Base-by-base conservation (phyloP, 78 protist genomes). In the Acrasis kona region DNA sequence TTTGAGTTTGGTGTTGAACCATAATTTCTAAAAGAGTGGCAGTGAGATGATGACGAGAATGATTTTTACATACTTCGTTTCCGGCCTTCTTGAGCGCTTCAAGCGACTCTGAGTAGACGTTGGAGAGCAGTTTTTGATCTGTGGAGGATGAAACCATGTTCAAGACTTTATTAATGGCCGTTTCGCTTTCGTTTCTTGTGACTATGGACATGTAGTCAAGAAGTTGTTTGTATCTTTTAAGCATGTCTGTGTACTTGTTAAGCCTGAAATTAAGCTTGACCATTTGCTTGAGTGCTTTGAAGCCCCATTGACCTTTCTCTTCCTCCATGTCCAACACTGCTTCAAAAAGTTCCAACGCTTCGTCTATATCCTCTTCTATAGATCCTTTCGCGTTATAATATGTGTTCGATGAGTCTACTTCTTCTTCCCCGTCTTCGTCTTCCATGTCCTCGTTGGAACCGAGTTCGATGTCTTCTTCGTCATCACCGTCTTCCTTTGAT, bases 1-100 rank as follows among this genome's bases (percentile, higher is more conserved):
- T 72, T 84, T 86, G 61, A 91, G 50, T 39, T 80, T 82, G 10
- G 89, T 81, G 58, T 84, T 87, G 86, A 89, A 89, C 96, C 96
- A 91, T 4, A 91, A 77, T 31, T 89, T 77, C 42, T 80, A 70
- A 41, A 27, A 66, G 19, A 19, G 19, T 28, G 71, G 19, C 19
- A 19, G 19, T 50, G 19, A 50, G 61, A n/a, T 50, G n/a, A n/a
- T n/a, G n/a, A n/a, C 19, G 34, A 50, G 19, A n/a, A n/a, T 50
- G 19, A n/a, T 50, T 50, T 50, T 50, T 50, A n/a, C 19, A n/a
- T 50, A 50, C 61, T 69, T 77, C 7, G 2, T 30, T 3, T 2
- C 1, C 8, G 30, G 34, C 82, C 9, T 29, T 30, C 6, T 29
- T 1, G 58, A 79, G 38, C 8, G n/a, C 58, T 19, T 34, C 61